phyloP scores from a whole-genome alignment of 139 green algal genomes.

The Closterium sp. region DNA sequence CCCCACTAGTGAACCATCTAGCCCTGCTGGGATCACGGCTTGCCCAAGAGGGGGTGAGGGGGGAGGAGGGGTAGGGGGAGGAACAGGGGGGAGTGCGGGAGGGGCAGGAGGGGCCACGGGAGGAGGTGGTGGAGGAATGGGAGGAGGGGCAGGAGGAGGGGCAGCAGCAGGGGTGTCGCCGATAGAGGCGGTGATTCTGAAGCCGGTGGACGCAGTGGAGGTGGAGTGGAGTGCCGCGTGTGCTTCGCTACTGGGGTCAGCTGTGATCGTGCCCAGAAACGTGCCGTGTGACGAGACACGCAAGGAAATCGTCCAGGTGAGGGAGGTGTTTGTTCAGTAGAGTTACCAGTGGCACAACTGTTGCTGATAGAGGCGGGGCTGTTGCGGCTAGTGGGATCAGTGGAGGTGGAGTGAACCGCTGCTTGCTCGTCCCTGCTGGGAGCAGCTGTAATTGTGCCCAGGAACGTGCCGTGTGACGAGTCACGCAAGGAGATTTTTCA shows the following conservation, averaged over 20 bases:
- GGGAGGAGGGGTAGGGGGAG: not conserved
- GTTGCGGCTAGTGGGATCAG: no score
- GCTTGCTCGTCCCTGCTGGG: no score
- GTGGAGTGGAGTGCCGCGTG: not conserved
- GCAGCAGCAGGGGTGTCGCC: not conserved
- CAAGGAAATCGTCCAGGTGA: no score
- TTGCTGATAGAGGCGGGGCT: no score
- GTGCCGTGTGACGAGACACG: not conserved
- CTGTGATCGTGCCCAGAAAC: not conserved
- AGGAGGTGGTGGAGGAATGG: not conserved
- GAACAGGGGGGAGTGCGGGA: not conserved
- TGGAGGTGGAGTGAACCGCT: no score
- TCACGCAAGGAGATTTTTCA: no score
- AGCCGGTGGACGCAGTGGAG: not conserved
- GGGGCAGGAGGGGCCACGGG: not conserved
- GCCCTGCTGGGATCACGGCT: not conserved
- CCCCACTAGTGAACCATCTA: not conserved
- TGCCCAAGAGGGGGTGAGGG: not conserved
- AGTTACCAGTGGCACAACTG: no score
- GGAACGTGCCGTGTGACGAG: not conserved
- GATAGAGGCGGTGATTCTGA: not conserved
- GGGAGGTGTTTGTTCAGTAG: no score
- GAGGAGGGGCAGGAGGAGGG: not conserved
- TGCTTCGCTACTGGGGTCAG: not conserved
- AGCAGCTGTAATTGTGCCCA: not conserved